A percentile compares a stretch with the other conserved stretches of the same genome.
Evolutionary conservation across 108 stramenopile genomes (phyloP).

Genomic region (Ochromonas danica): DNA sequence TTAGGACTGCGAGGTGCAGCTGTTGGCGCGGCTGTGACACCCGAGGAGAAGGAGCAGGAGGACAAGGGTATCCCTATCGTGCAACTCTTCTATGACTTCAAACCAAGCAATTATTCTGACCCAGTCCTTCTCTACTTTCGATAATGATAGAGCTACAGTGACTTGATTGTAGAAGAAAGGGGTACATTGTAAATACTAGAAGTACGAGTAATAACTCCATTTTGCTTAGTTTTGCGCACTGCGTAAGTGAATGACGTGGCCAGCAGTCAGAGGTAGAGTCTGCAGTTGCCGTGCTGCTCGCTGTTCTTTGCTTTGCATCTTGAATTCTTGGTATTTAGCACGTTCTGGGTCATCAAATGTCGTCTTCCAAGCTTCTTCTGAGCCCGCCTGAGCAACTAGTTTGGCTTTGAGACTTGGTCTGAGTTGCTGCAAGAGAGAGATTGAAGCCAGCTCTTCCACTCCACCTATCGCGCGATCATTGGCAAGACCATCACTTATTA

Average conservation of each 20-base stretch:
- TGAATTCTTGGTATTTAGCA: neutral
- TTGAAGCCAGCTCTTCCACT: neutral
- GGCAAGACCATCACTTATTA: neutral
- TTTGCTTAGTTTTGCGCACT: no score
- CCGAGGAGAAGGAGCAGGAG: neutral
- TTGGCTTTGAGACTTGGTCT: neutral
- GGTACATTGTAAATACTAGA: no score
- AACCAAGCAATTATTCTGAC: conserved; percentile 3
- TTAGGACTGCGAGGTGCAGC: neutral
- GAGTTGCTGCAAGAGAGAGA: neutral
- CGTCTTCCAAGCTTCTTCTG: neutral
- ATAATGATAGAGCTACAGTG: neutral
- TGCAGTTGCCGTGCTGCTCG: neutral
- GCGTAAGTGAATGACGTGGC: no score
- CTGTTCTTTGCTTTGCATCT: neutral
- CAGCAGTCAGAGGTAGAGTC: no score
- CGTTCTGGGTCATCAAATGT: neutral
- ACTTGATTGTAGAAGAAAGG: no score
- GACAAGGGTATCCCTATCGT: neutral
- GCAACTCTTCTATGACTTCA: conserved; percentile 31
- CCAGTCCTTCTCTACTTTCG: conserved; percentile 26
- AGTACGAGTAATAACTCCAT: no score
- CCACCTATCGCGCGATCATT: neutral
- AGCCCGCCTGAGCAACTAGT: neutral
- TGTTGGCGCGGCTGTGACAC: neutral